phyloP scores from a whole-genome alignment of 2,329 filamentous ascomycete genomes.

The Fusarium miscanthi region DNA sequence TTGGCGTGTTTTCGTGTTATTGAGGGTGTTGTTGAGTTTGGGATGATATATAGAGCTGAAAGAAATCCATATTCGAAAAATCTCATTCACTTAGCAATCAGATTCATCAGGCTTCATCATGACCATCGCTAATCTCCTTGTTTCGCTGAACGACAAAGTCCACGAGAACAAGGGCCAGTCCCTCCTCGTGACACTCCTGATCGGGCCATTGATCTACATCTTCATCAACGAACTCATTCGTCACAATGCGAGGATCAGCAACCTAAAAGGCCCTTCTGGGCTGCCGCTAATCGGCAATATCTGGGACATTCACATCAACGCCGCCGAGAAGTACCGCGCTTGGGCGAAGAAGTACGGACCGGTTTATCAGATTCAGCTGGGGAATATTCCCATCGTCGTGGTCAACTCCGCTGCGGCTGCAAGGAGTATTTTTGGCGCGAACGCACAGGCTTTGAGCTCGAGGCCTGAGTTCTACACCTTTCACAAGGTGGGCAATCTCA shows the following conservation, averaged over 20 bases:
- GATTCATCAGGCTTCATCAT: slow-evolving; percentile 17
- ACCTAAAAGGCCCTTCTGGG: slow-evolving; percentile 60
- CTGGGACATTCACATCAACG: slow-evolving; percentile 64
- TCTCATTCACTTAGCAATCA: not conserved
- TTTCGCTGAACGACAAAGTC: slow-evolving; percentile 32
- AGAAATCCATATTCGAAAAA: not conserved
- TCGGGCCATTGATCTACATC: slow-evolving; percentile 57
- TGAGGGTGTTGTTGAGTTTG: not conserved
- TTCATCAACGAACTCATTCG: slow-evolving; percentile 62
- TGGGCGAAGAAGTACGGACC: slow-evolving; percentile 61
- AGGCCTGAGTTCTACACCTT: slow-evolving; percentile 69
- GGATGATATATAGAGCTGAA: not conserved
- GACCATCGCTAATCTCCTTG: slow-evolving; percentile 43
- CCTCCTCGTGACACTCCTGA: slow-evolving; percentile 36
- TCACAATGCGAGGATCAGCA: slow-evolving; percentile 55
- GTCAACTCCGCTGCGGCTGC: slow-evolving; percentile 66
- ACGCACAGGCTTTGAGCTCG: slow-evolving; percentile 65
- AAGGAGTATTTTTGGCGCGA: slow-evolving; percentile 61
- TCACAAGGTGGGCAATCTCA: slow-evolving; percentile 58
- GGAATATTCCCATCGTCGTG: slow-evolving; percentile 66
- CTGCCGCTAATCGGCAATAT: slow-evolving; percentile 67
- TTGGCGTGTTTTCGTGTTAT: not conserved
- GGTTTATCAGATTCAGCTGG: slow-evolving; percentile 68
- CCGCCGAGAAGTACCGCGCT: slow-evolving; percentile 65
- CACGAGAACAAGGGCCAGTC: slow-evolving; percentile 40